phyloP scores from a whole-genome alignment of 2,329 filamentous ascomycete species.

The Colletotrichum chlorophyti region DNA sequence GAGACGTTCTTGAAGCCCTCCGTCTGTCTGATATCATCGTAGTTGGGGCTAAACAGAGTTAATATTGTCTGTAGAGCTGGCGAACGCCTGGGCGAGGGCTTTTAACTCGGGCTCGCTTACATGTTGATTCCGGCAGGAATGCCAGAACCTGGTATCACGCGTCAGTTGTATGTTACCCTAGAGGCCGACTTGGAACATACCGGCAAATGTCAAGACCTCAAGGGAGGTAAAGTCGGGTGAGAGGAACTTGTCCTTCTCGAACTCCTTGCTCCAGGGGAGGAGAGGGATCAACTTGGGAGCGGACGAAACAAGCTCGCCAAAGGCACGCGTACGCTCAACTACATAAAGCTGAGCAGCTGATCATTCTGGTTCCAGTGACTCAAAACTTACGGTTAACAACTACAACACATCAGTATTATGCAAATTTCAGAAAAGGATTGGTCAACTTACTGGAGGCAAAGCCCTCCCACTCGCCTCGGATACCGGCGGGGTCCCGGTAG shows the following conservation, averaged over 20 bases:
- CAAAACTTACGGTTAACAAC: slow-evolving; percentile 70
- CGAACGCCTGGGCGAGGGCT: too few species aligned
- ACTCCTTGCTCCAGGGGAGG: slow-evolving; percentile 85
- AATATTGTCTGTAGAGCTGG: slow-evolving; percentile 5
- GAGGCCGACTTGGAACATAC: slow-evolving; percentile 25
- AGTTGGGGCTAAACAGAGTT: slow-evolving; percentile 58
- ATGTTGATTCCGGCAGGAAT: slow-evolving; percentile 75
- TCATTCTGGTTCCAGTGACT: background rate
- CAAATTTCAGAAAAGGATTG: background rate
- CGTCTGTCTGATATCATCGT: slow-evolving; percentile 79
- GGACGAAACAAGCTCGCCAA: slow-evolving; percentile 81
- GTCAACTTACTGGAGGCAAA: slow-evolving; percentile 66
- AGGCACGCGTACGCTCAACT: slow-evolving; percentile 85
- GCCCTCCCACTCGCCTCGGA: slow-evolving; percentile 85
- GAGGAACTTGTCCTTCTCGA: slow-evolving; percentile 96
- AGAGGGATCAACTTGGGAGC: slow-evolving; percentile 87
- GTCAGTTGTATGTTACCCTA: background rate
- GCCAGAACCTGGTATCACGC: slow-evolving; percentile 58
- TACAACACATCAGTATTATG: slow-evolving; percentile 31
- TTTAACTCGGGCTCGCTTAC: slow-evolving; percentile 33
- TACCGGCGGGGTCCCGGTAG: slow-evolving; percentile 82
- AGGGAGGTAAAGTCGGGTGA: slow-evolving; percentile 96
- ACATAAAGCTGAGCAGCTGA: slow-evolving; percentile 20
- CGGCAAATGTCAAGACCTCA: slow-evolving; percentile 82
- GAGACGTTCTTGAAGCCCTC: slow-evolving; percentile 94